Conservation (phyloP, 495 filamentous ascomycete genomes). For the Penicillium salamii region DNA sequence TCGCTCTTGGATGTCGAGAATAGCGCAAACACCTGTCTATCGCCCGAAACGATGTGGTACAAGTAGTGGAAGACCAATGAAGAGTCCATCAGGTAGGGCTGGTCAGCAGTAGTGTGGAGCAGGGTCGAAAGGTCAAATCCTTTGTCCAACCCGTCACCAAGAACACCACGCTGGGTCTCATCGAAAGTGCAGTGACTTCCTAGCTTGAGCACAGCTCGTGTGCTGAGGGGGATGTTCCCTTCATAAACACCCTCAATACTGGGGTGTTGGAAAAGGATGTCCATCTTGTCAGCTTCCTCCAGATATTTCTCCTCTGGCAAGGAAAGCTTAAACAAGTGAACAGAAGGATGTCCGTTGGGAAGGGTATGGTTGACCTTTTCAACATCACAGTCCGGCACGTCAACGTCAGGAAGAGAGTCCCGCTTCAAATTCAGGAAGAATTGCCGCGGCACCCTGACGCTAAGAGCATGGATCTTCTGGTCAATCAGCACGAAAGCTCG, state of each 20-base stretch:
- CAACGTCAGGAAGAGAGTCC: slow-evolving; percentile 82
- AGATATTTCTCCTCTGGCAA: slow-evolving; percentile 88
- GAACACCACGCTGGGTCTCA: slow-evolving; percentile 80
- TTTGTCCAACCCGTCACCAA: slow-evolving; percentile 88
- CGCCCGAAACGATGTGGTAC: slow-evolving; percentile 86
- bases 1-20: slow-evolving; percentile 81
- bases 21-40: slow-evolving; percentile 87
- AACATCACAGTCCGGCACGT: slow-evolving; percentile 80
- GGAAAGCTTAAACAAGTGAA: slow-evolving; percentile 89
- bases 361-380: slow-evolving; percentile 90
- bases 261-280: slow-evolving; percentile 79
- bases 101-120: slow-evolving; percentile 59
- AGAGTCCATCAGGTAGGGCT: slow-evolving; percentile 67
- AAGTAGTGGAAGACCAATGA: slow-evolving; percentile 80
- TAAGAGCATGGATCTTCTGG: slow-evolving; percentile 81
- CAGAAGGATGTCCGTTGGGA: slow-evolving; percentile 91
- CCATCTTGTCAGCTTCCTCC: slow-evolving; percentile 75
- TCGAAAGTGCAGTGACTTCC: slow-evolving; percentile 96
- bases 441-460: slow-evolving; percentile 83
- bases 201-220: slow-evolving; percentile 81
- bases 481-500: slow-evolving; percentile 90
- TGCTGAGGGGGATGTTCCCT: slow-evolving; percentile 78
- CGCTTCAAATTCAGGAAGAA: slow-evolving; percentile 89
- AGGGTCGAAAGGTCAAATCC: slow-evolving; percentile 87
- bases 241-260: slow-evolving; percentile 98